Percentiles rank a stretch among this genome's conserved stretches.
Conservation (phyloP, 768 basidiomycete genomes). For the Boletus reticulatus region DNA sequence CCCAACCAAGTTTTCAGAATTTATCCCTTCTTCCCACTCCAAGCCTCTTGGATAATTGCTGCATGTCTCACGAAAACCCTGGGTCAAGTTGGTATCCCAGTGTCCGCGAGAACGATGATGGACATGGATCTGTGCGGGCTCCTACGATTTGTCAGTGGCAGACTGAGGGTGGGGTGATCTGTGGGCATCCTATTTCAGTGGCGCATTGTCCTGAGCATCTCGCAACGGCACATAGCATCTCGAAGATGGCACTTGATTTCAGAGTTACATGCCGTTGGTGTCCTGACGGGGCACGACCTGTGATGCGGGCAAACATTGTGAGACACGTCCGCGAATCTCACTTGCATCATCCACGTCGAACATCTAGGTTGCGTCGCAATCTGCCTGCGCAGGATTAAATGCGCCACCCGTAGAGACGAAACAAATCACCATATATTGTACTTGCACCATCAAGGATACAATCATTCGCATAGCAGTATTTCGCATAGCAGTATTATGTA, state of each 20-base stretch:
- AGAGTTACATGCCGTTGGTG: neutral
- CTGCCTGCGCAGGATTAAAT: too few relatives aligned
- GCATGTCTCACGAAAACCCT: too few relatives aligned
- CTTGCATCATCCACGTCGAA: neutral
- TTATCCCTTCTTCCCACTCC: neutral
- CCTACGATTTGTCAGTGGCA: neutral
- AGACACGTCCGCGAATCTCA: neutral
- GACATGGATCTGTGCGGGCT: neutral
- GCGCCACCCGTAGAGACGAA: too few relatives aligned
- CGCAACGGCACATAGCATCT: neutral
- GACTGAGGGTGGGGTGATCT: neutral
- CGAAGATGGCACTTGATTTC: neutral
- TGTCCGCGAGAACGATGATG: neutral
- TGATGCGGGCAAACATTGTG: neutral
- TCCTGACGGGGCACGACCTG: neutral
- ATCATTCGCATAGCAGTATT: too few relatives aligned
- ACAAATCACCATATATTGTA: too few relatives aligned
- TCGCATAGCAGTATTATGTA: too few relatives aligned
- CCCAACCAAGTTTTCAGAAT: neutral
- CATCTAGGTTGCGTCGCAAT: too few relatives aligned
- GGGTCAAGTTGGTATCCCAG: neutral
- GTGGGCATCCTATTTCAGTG: neutral
- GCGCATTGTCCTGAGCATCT: neutral
- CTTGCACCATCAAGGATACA: too few relatives aligned
- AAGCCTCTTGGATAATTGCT: neutral